Conservation (phyloP, 495 filamentous ascomycete genomes). For the Neurospora sp. region DNA sequence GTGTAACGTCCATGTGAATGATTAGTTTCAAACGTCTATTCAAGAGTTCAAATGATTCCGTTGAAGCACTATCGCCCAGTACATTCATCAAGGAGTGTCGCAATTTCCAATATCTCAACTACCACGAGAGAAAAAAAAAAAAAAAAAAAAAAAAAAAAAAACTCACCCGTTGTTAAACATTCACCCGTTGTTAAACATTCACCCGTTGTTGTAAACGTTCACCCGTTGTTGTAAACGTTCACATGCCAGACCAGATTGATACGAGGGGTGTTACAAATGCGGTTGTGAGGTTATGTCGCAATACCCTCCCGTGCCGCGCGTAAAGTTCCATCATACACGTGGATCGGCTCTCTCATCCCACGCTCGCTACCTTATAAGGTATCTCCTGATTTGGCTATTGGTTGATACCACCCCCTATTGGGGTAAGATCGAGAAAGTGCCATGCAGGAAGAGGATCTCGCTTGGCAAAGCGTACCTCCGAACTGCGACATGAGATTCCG, state of each 20-base stretch:
- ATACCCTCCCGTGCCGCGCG: background rate
- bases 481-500: background rate
- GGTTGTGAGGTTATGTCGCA: background rate
- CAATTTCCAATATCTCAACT: too few relatives aligned
- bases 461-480: background rate
- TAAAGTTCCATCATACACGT: background rate
- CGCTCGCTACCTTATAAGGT: background rate
- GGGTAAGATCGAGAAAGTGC: background rate
- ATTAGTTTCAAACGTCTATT: too few relatives aligned
- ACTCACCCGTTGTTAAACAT: too few relatives aligned
- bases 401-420: background rate
- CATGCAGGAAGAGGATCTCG: background rate
- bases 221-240: background rate
- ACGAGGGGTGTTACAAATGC: background rate
- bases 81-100: too few relatives aligned
- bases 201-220: background rate
- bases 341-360: background rate
- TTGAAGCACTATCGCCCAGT: too few relatives aligned
- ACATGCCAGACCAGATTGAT: background rate
- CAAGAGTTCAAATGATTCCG: too few relatives aligned
- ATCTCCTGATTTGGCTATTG: background rate
- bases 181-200: background rate
- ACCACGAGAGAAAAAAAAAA: too few relatives aligned
- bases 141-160: background rate
- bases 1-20: too few relatives aligned